Base-by-base conservation (phyloP, 306 rosid genomes). In the Quercus berberidifolia region DNA sequence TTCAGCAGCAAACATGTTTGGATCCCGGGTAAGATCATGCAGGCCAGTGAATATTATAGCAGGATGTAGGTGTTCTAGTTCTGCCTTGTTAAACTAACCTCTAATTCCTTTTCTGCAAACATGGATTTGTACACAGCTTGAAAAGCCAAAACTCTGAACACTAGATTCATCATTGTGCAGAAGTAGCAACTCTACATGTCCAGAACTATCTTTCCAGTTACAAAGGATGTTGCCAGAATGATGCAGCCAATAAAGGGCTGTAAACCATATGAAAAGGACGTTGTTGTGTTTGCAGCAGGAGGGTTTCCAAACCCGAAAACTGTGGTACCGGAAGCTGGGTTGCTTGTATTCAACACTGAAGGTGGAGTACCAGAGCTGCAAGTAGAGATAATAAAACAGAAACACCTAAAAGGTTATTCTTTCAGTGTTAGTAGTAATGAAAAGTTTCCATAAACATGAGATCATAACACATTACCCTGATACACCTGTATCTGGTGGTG, bases 261-360 rank as follows among this genome's bases (percentile, higher is more conserved):
- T 79, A 89, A 55, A 72, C 81, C 75, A 70, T 73, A 69, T 69
- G 94, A 79, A 71, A 71, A 64, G 4, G 97, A 93, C 6, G 83
- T 69, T 2, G 96, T 75, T 63, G 76, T 51, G 77, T 78, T 69
- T 5, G 28, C 68, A 63, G 71, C 78, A 31, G 96, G 90, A 79
- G 92, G 89, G 81, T 73, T 83, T 59, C 75, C 85, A 12, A 71
- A 76, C 54, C 95, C 97, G 5, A 78, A 81, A 43, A 2, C 80
- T 17, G 97, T 84, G 62, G 69, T 71, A 71, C 91, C 91, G 62
- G 92, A 84, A 4, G 86, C 78, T 38, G 96, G 89, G 83, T 69
- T 86, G 90, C 90, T 91, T 75, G 91, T 82, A 71, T 89, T 93
- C 26, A 89, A 78, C 35, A 86, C 92, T 25, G 92, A 62, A 76